Percentiles rank a stretch among this genome's conserved stretches.
These are phyloP conservation scores for Colletotrichum sojae DNA, from an alignment of 2,329 filamentous ascomycete species.

Conservation along the genomic window DNA sequence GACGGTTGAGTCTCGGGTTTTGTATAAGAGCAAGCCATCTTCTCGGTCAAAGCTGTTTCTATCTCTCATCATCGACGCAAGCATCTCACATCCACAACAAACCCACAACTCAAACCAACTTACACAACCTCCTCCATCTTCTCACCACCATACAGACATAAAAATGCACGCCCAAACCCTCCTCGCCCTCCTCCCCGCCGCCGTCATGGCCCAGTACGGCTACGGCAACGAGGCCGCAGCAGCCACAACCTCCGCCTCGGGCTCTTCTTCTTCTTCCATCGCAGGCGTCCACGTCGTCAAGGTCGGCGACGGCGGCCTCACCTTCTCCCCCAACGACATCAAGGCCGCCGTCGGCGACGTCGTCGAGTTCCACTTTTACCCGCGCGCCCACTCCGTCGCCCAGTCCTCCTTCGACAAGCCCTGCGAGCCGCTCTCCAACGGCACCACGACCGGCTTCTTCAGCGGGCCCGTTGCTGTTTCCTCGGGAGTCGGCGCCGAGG, in stretches of 20 bases:
- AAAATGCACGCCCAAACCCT: constrained; percentile 36
- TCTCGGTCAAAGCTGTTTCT: not conserved
- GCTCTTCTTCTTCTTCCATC: constrained; percentile 2
- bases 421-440: constrained; percentile 66
- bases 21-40: constrained; percentile 26
- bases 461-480: constrained; percentile 57
- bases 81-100: not conserved
- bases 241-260: constrained; percentile 9
- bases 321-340: constrained; percentile 66
- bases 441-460: constrained; percentile 61
- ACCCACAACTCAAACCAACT: not conserved
- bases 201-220: constrained; percentile 34
- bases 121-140: not conserved
- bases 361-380: constrained; percentile 61
- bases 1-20: not conserved
- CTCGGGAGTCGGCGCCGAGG: constrained; percentile 41
- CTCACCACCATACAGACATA: not conserved
- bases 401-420: constrained; percentile 73
- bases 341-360: constrained; percentile 64
- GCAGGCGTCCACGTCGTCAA: constrained; percentile 42
- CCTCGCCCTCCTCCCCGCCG: constrained; percentile 34
- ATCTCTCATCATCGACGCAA: not conserved
- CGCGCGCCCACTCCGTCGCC: constrained; percentile 72
- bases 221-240: constrained; percentile 11
- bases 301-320: constrained; percentile 52